phyloP scores from a whole-genome alignment of 148 eudicot species.

The Oxyria digyna region DNA sequence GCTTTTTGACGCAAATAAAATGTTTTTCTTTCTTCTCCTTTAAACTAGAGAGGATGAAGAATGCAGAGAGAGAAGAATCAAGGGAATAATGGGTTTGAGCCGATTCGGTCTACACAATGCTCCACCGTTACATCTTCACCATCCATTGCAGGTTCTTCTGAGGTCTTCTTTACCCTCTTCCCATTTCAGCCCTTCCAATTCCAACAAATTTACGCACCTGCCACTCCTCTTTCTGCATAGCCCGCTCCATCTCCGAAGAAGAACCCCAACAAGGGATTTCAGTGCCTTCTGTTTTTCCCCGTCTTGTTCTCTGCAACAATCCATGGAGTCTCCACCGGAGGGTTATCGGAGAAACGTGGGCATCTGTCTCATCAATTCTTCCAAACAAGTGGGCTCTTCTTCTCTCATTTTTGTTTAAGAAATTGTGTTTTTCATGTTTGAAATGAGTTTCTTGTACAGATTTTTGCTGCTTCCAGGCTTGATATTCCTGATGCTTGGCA shows the following conservation, averaged over 20 bases:
- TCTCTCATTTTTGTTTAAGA: neutral
- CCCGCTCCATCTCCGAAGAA: neutral
- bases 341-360: slow-evolving; percentile 85
- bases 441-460: slow-evolving; percentile 20
- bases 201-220: slow-evolving; percentile 17
- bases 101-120: slow-evolving; percentile 16
- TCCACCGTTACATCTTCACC: slow-evolving; percentile 11
- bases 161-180: slow-evolving; percentile 8
- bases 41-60: neutral
- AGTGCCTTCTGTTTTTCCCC: slow-evolving; percentile 11
- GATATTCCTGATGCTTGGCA: slow-evolving; percentile 89
- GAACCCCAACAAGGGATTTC: neutral
- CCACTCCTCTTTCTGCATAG: slow-evolving; percentile 10
- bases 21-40: too few species aligned
- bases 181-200: slow-evolving; percentile 16
- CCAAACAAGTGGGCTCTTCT: slow-evolving; percentile 36
- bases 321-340: slow-evolving; percentile 72
- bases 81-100: slow-evolving; percentile 24
- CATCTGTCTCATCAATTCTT: slow-evolving; percentile 70
- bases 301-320: slow-evolving; percentile 14
- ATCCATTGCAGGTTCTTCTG: slow-evolving; percentile 10
- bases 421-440: neutral
- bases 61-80: neutral
- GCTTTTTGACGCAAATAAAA: too few species aligned
- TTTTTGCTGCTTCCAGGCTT: slow-evolving; percentile 86